Evolutionary conservation across 768 basidiomycete genomes (phyloP).

Genomic region (Agaricus sinodeliciosus): DNA sequence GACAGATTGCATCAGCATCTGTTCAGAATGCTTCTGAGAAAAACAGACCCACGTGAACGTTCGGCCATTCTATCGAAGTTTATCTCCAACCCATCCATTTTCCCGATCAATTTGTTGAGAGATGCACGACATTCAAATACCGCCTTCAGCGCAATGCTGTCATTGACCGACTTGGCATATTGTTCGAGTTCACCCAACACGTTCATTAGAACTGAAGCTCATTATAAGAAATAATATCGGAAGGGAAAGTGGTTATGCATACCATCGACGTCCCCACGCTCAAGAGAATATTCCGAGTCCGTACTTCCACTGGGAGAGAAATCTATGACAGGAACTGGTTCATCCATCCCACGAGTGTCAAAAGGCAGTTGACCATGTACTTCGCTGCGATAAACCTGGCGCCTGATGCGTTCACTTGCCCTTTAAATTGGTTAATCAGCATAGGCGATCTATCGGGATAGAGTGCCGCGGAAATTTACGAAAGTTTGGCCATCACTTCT

Average conservation of each 20-base stretch:
- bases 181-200: slow-evolving; percentile 62
- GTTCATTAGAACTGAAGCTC: slow-evolving; percentile 45
- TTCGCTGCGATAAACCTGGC: slow-evolving; percentile 81
- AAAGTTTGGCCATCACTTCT: slow-evolving; percentile 82
- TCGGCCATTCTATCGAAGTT: slow-evolving; percentile 87
- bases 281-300: slow-evolving; percentile 61
- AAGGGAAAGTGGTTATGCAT: slow-evolving; percentile 16
- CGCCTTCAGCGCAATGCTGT: slow-evolving; percentile 43
- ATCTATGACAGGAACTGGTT: slow-evolving; percentile 71
- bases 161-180: slow-evolving; percentile 38
- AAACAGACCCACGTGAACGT: slow-evolving; percentile 56
- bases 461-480: slow-evolving; percentile 42
- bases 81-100: slow-evolving; percentile 74
- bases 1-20: slow-evolving; percentile 6
- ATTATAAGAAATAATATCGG: slow-evolving; percentile 1
- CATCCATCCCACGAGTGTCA: slow-evolving; percentile 75
- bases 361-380: slow-evolving; percentile 85
- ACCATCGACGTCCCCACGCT: slow-evolving; percentile 74
- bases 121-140: slow-evolving; percentile 54
- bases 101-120: slow-evolving; percentile 63
- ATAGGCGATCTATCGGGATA: not conserved
- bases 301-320: slow-evolving; percentile 64
- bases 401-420: slow-evolving; percentile 71
- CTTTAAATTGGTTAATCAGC: slow-evolving; percentile 26
- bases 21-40: not conserved